Evolutionary conservation across 1,284 basidiomycete species (phyloP), one percentile per base, ranked within the genome.

Genomic region (Cryptococcus maquisensis): DNA sequence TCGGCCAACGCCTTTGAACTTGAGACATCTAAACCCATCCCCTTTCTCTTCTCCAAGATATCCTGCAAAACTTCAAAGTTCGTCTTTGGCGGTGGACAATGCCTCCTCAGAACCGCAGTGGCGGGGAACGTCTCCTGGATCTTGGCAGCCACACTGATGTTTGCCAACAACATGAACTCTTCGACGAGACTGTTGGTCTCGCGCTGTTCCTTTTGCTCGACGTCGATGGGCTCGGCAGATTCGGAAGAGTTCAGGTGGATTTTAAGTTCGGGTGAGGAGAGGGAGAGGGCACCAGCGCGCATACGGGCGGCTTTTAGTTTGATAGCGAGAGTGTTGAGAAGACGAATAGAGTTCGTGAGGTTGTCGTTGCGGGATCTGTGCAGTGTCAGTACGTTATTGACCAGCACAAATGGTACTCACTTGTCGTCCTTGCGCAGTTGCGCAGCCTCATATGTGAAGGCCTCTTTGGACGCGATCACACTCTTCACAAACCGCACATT

Each of bases 131-230:
- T 85, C 67, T 96, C 90, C 71, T 97, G 89, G 43, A 97, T 97
- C 74, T 88, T 88, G 66, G 80, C 79, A 8, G 95, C 96, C 0
- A 98, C 96, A 59, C 87, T 91, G 63, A 96, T 89, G 69, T 98
- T 98, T 26, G 96, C 96, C 54, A 98, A 83, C 59, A 99, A 79
- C 96, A 99, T 98, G 75, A 98, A 98, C 76, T 98, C 96, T 72
- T 99, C 96, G 2, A 98, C 96, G 10, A 99, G 79, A 61, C 88
- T 93, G 73, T 98, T 98, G 12, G 96, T 98, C 78, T 98, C 94
- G 36, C 83, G 79, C 68, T 90, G 75, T 68, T 93, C 87, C 75
- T 98, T 98, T 73, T 96, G 93, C 77, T 98, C 94, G 4, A 99
- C 94, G 63, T 98, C 95, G 60, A 98, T 90, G 0, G 96, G 96